Evolutionary conservation across 1,139 yeast genomes (phyloP).

Genomic region (Oligophagozyma castellii): DNA sequence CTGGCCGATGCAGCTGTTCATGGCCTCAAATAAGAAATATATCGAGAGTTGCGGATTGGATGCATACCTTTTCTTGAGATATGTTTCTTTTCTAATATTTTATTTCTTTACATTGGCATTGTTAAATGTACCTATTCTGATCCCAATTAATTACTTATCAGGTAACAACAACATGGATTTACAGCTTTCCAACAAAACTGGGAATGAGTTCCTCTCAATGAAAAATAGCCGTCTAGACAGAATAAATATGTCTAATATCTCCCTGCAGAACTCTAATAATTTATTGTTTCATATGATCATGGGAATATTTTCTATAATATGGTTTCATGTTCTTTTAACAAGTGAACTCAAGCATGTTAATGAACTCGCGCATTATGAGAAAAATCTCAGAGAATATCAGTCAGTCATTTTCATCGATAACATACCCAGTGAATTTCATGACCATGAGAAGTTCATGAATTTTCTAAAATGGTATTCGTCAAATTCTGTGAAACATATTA

Average conservation of each 20-base stretch:
- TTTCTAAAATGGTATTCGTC: neutral
- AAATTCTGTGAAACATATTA: slow-evolving; percentile 29
- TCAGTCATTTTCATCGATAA: slow-evolving; percentile 36
- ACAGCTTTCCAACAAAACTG: slow-evolving; percentile 19
- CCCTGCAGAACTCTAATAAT: slow-evolving; percentile 31
- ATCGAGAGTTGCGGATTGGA: slow-evolving; percentile 39
- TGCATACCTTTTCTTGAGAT: slow-evolving; percentile 49
- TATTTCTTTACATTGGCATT: slow-evolving; percentile 38
- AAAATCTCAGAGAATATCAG: slow-evolving; percentile 24
- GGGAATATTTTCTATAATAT: slow-evolving; percentile 35
- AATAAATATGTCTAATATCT: slow-evolving; percentile 48
- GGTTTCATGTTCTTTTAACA: slow-evolving; percentile 40
- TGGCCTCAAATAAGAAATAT: slow-evolving; percentile 21
- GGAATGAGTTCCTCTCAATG: slow-evolving; percentile 13
- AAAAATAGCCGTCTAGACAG: slow-evolving; percentile 32
- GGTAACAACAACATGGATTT: slow-evolving; percentile 23
- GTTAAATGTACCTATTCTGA: slow-evolving; percentile 37
- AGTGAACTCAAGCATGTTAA: slow-evolving; percentile 35
- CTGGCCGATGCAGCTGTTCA: slow-evolving; percentile 1
- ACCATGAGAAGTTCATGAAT: slow-evolving; percentile 17
- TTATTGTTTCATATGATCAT: slow-evolving; percentile 43
- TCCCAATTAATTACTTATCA: slow-evolving; percentile 40
- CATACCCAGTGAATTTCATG: slow-evolving; percentile 29
- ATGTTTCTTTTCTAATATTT: slow-evolving; percentile 32
- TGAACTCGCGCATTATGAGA: slow-evolving; percentile 23